Percentiles rank a stretch among this genome's conserved stretches.
These are phyloP conservation scores for Calonectria multiphialidica DNA, from an alignment of 2,329 filamentous ascomycete species.

Conservation along the genomic window DNA sequence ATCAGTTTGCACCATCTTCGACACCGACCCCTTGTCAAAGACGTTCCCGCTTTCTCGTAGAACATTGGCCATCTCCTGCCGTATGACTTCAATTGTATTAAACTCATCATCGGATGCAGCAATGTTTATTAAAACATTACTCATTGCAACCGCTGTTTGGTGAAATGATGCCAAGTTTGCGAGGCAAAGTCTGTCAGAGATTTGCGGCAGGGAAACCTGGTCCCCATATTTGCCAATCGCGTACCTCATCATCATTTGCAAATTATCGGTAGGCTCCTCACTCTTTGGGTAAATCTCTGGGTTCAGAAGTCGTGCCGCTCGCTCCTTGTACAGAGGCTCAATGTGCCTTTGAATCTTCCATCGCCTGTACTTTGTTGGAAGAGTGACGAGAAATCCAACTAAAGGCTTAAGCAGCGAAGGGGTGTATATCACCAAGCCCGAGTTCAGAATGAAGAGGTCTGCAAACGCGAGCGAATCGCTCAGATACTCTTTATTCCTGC, in stretches of 20 bases:
- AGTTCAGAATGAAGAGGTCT: conserved; percentile 22
- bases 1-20: conserved; percentile 20
- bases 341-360: conserved; percentile 33
- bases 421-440: conserved; percentile 16
- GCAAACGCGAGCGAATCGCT: conserved; percentile 7
- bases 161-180: conserved; percentile 28
- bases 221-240: conserved; percentile 22
- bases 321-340: conserved; percentile 10
- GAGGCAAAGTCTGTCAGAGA: conserved; percentile 32
- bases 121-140: conserved; percentile 24
- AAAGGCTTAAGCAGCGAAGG: conserved; percentile 16
- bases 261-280: conserved; percentile 23
- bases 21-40: conserved; percentile 14
- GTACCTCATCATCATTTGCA: conserved; percentile 37
- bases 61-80: conserved; percentile 13
- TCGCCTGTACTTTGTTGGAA: conserved; percentile 24
- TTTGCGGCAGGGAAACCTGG: background rate
- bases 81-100: conserved; percentile 7
- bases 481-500: conserved; percentile 17
- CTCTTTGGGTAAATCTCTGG: background rate
- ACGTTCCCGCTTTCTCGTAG: background rate
- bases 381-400: conserved; percentile 17
- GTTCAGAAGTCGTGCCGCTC: background rate
- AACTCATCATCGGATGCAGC: conserved; percentile 21
- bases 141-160: conserved; percentile 21